Evolutionary conservation across 805 yeast genomes (phyloP).

Genomic region (Lipomyces anomalus): DNA sequence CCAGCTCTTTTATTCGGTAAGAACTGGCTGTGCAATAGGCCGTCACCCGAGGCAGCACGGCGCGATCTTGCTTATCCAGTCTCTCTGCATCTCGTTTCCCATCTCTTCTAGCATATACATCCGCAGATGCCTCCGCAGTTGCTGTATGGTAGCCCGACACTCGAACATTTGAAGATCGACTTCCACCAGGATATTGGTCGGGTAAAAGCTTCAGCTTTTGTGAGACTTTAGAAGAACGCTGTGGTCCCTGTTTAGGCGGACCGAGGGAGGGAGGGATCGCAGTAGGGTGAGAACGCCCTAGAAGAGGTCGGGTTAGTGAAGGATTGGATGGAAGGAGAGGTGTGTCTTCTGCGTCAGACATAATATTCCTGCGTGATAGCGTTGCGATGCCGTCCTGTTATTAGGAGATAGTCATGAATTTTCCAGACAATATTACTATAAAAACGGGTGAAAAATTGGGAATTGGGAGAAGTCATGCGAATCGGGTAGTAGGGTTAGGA

Average conservation of each 20-base stretch:
- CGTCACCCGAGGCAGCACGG: slow-evolving; percentile 84
- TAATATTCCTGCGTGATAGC: too few species aligned
- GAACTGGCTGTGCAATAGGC: slow-evolving; percentile 95
- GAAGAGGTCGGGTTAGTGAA: too few species aligned
- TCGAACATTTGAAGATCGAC: slow-evolving; percentile 33
- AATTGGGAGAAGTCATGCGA: too few species aligned
- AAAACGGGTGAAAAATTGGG: too few species aligned
- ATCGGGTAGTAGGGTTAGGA: too few species aligned
- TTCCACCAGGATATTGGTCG: slow-evolving; percentile 34
- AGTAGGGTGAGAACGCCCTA: too few species aligned
- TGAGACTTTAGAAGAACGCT: slow-evolving; percentile 78
- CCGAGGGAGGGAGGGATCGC: slow-evolving; percentile 8
- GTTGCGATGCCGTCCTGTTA: too few species aligned
- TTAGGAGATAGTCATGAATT: too few species aligned
- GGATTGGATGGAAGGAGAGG: too few species aligned
- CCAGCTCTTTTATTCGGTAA: slow-evolving; percentile 79
- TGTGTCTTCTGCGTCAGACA: too few species aligned
- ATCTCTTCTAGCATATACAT: slow-evolving; percentile 15
- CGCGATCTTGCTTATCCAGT: slow-evolving; percentile 78
- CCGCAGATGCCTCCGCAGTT: slow-evolving; percentile 1
- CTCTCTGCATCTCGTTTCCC: slow-evolving; percentile 82
- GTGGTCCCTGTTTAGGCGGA: slow-evolving; percentile 34
- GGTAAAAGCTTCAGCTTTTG: slow-evolving; percentile 88
- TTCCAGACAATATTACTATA: too few species aligned
- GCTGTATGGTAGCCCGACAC: slow-evolving; percentile 58